A percentile compares a stretch with the other conserved stretches of the same genome.
These are phyloP conservation scores for Aspergillus quadricinctus DNA, from an alignment of 2,329 filamentous ascomycete species.

Conservation along the genomic window DNA sequence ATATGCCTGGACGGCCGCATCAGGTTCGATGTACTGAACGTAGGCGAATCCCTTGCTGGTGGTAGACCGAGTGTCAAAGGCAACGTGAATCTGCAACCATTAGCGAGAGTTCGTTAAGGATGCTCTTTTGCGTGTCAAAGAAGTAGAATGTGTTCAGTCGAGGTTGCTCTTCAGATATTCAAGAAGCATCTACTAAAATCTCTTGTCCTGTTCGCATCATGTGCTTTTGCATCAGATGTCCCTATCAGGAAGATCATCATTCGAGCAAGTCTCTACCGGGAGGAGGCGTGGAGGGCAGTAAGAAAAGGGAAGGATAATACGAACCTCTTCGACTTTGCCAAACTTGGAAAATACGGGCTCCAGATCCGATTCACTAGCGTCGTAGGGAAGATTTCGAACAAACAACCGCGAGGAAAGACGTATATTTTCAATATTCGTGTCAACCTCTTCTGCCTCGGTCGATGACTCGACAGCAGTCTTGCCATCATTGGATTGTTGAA, in stretches of 20 bases:
- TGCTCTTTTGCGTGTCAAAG: conserved; percentile 23
- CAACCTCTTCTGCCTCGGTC: conserved; percentile 17
- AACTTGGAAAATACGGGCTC: conserved; percentile 64
- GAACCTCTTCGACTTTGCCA: conserved; percentile 83
- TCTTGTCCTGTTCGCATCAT: conserved; percentile 88
- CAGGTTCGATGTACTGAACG: conserved; percentile 69
- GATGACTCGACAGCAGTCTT: conserved; percentile 8
- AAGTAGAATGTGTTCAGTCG: not conserved
- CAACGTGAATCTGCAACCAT: conserved; percentile 73
- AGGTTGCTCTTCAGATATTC: conserved; percentile 61
- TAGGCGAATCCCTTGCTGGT: conserved; percentile 87
- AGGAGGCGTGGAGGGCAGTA: conserved; percentile 10
- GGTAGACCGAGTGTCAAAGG: conserved; percentile 64
- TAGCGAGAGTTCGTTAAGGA: conserved; percentile 34
- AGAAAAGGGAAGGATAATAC: conserved; percentile 32
- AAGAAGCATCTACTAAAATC: conserved; percentile 99
- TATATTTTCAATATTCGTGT: conserved; percentile 58
- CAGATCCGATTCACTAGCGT: conserved; percentile 71
- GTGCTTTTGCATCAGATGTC: conserved; percentile 95
- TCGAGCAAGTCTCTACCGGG: conserved; percentile 35
- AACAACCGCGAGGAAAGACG: conserved; percentile 74
- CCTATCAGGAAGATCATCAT: conserved; percentile 99
- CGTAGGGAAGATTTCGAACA: conserved; percentile 82
- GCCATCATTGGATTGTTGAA: conserved; percentile 11
- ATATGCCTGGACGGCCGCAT: conserved; percentile 73